Conservation (phyloP, 75 land plant species). For the Chamaecyparis obtusa region DNA sequence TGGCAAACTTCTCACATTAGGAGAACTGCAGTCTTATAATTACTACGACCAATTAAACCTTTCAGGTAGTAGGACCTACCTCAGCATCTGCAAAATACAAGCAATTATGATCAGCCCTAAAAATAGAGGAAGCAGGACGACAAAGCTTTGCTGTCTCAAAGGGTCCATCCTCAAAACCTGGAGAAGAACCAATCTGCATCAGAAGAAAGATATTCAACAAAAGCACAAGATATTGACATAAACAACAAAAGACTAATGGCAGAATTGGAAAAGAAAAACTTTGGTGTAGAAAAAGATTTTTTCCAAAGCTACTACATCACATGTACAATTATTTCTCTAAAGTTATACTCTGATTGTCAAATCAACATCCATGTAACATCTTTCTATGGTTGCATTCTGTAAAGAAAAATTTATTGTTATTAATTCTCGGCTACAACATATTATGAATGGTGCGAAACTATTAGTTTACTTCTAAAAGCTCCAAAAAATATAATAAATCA, state of each 20-base stretch:
- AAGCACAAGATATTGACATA: not conserved
- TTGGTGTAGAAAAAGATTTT: not conserved
- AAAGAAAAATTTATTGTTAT: not conserved
- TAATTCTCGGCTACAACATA: not conserved
- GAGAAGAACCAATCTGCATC: conserved; percentile 74
- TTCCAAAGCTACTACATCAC: not conserved
- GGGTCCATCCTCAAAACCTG: conserved; percentile 88
- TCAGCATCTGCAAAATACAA: conserved; percentile 78
- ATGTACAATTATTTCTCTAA: not conserved
- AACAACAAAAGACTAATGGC: not conserved
- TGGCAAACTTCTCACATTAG: not conserved
- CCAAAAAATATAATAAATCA: not conserved
- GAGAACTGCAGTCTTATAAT: not conserved
- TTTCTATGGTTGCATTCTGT: not conserved
- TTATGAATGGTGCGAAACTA: not conserved
- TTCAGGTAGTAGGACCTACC: conserved; percentile 27
- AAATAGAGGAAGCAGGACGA: conserved; percentile 63
- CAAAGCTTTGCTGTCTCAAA: conserved; percentile 65
- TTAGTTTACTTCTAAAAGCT: not conserved
- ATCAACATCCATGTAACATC: not conserved
- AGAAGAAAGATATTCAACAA: not conserved
- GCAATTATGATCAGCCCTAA: conserved; percentile 44
- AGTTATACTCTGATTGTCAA: not conserved
- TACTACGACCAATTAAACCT: not conserved
- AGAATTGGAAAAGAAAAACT: not conserved